Evolutionary conservation across 208 protist genomes (phyloP), one percentile per base, ranked within the genome.

Genomic region (Crithidia bombi): DNA sequence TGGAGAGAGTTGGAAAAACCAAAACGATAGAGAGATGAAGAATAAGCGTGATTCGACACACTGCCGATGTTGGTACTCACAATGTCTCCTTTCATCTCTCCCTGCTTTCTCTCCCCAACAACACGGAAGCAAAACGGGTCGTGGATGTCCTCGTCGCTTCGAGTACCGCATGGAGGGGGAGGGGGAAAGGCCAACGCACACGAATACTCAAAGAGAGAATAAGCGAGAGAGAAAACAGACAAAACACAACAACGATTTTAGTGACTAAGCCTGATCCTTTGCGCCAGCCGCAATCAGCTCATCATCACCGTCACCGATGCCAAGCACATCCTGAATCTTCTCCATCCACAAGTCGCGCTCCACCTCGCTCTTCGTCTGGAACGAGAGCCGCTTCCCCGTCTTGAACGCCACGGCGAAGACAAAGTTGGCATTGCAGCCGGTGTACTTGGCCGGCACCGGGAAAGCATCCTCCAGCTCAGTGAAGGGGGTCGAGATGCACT

Each of bases 371-470:
- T 82, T 81, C 0, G 83, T 84, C 61, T 92, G 87, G 51, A 92
- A 92, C 3, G 83, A 85, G 14, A 92, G 73, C 6, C 87, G 78
- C 70, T 89, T 90, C 15, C 87, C 87, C 0, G 83, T 87, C 55
- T 89, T 92, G 71, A 90, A 92, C 39, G 87, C 87, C 17, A 92
- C 87, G 4, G 87, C 87, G 51, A 92, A 92, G 7, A 92, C 87
- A 47, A 87, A 78, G 6, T 65, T 75, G n/a, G 82, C 81, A 39
- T 88, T 90, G 39, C 81, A 88, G 28, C 84, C 84, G 2, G 83
- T 92, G 69, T 92, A 92, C 61, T 90, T 92, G 44, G 75, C 86
- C 5, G 87, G 87, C 33, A 92, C 87, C 5, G 82, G 83, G 51
- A 92, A 92, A 35, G 86, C 87, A 55, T 92, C 87, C 68, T 92